These are phyloP conservation scores for Bacterosira constricta DNA, from an alignment of 108 stramenopile species.

Conservation along the genomic window DNA sequence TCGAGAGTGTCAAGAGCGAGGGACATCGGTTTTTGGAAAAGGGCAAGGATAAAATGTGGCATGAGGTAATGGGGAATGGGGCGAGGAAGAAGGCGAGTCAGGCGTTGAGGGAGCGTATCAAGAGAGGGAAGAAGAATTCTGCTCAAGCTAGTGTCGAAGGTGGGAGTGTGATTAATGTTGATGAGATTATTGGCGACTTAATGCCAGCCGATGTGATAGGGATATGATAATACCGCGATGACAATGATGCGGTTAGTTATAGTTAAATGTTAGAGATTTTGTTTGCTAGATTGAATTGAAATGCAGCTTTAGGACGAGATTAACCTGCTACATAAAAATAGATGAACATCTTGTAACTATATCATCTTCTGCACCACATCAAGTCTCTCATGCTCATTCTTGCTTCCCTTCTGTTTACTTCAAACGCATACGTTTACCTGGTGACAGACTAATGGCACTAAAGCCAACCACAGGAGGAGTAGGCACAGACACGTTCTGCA, in stretches of 20 bases:
- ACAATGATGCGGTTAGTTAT: no score
- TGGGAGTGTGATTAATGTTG: no score
- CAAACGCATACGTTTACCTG: no score
- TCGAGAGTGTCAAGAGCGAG: conserved; percentile 25
- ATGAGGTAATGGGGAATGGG: conserved; percentile 43
- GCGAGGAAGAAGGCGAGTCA: conserved; percentile 53
- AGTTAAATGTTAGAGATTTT: not conserved
- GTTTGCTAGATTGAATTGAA: not conserved
- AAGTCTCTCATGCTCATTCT: no score
- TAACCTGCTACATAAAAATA: not conserved
- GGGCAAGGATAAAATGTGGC: conserved; percentile 44
- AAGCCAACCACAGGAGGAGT: no score
- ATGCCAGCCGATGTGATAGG: not conserved
- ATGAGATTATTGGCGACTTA: not conserved
- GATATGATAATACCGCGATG: not conserved
- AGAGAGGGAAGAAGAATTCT: not conserved
- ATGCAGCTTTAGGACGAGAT: not conserved
- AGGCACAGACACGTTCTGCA: no score
- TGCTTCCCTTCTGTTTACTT: no score
- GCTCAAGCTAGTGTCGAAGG: no score
- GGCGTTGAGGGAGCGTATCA: conserved; percentile 42
- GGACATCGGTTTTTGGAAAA: conserved; percentile 46
- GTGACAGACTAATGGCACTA: no score
- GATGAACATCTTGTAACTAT: not conserved
- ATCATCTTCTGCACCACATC: not conserved